phyloP scores from a whole-genome alignment of 2,329 filamentous ascomycete genomes.

The Sclerotinia minor region DNA sequence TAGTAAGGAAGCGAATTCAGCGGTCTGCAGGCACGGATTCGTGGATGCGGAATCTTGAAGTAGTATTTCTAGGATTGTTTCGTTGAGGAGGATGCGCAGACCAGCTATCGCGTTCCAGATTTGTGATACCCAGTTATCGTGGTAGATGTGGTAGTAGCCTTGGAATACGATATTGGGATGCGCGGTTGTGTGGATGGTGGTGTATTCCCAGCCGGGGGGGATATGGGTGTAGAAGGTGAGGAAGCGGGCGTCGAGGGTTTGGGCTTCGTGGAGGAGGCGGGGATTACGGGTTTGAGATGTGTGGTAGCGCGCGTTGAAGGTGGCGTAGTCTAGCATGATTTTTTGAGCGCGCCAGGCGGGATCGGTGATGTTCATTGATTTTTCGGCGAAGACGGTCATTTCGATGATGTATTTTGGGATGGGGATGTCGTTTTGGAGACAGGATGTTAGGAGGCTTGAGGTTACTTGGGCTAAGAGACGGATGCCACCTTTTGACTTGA shows the following conservation, averaged over 20 bases:
- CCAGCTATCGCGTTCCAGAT: conserved; percentile 38
- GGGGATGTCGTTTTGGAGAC: conserved; percentile 51
- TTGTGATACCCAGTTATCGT: conserved; percentile 36
- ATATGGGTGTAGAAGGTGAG: conserved; percentile 25
- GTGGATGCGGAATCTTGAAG: conserved; percentile 18
- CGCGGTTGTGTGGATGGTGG: conserved; percentile 33
- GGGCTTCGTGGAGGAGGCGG: conserved; percentile 31
- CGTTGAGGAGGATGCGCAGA: conserved; percentile 35
- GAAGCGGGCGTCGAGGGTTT: conserved; percentile 36
- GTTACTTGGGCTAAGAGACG: conserved; percentile 57
- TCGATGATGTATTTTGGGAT: conserved; percentile 52
- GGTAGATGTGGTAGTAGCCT: conserved; percentile 37
- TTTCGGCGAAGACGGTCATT: conserved; percentile 48
- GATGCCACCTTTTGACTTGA: conserved; percentile 48
- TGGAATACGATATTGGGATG: conserved; percentile 36
- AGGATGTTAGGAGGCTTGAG: conserved; percentile 53
- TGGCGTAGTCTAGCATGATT: conserved; percentile 42
- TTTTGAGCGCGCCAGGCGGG: conserved; percentile 48
- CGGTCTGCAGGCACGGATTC: conserved; percentile 25
- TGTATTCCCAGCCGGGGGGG: conserved; percentile 33
- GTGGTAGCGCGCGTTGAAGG: conserved; percentile 30
- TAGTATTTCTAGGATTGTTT: conserved; percentile 34
- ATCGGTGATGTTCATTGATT: conserved; percentile 43
- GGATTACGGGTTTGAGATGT: no score
- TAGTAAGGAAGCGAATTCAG: conserved; percentile 26